Base-by-base conservation (phyloP, 2,329 filamentous ascomycete species). In the Trichoderma lentiforme region DNA sequence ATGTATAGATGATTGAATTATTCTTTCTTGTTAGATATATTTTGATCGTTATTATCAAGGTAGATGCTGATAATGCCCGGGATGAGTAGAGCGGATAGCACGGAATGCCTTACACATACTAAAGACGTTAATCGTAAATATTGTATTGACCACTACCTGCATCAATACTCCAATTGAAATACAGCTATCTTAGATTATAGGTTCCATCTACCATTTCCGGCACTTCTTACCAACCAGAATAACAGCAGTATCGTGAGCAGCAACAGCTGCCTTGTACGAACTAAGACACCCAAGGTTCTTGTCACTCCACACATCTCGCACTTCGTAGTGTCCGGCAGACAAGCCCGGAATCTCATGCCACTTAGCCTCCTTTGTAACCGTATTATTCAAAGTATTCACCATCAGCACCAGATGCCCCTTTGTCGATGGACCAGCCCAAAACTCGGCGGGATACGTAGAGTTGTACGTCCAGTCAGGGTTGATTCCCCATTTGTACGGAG, bases 401-500 rank as follows among this genome's bases (percentile, higher is more conserved):
- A 86, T 78, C 34, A 87, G 80, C 18, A 86, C 81, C 51, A 86
- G 79, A n/a, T 81, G 82, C 1, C 85, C 85, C 21, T 80, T 75
- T 8, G 77, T 77, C 3, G 81, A 84, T 28, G 77, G 77, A 0
- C 86, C 85, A 1, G 82, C 79, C 84, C 84, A 87, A 77, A 82
- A 87, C 77, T 86, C 83, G 2, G 86, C 85, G 4, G 85, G 86
- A 70, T 83, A 78, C 0, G 81, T 82, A 18, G 77, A 74, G 74
- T 89, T 85, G 76, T 83, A 88, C 0, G 85, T 86, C 76, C 82
- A 84, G 74, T 87, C 83, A 0, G 82, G 78, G 73, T 87, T 87
- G 4, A 81, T 78, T 1, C 86, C 86, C 84, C 83, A 85, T 70
- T 83, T 82, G 75, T 83, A 84, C 0, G 85, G 86, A 74, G 77